Evolutionary conservation across 2,329 filamentous ascomycete species (phyloP).

Genomic region (Curvularia spicifera): DNA sequence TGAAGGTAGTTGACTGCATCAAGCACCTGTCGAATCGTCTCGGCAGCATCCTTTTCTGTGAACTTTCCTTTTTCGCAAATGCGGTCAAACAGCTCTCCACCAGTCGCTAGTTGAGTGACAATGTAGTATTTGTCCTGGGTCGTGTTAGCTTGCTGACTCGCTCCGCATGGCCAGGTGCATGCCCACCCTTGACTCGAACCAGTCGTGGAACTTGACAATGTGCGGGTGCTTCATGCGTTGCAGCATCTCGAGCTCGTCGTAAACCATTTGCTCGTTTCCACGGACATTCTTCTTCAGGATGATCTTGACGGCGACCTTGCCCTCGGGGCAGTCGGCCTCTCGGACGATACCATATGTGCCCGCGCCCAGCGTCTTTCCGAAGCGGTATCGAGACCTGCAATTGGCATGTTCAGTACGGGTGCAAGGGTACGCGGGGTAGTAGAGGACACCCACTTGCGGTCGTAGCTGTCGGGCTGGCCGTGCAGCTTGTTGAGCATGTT

Average conservation of each 20-base stretch:
- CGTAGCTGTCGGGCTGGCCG: conserved; percentile 96
- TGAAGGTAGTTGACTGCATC: conserved; percentile 94
- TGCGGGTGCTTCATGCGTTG: conserved; percentile 90
- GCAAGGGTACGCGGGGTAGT: conserved; percentile 24
- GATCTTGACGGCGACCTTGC: conserved; percentile 96
- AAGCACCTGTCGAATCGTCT: conserved; percentile 93
- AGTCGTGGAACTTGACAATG: conserved; percentile 97
- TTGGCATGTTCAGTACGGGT: conserved; percentile 39
- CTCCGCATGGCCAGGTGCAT: not conserved
- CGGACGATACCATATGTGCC: conserved; percentile 98
- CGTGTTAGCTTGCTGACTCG: conserved; percentile 24
- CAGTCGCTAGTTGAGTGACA: conserved; percentile 92
- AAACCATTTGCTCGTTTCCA: conserved; percentile 98
- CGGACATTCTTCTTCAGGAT: conserved; percentile 99
- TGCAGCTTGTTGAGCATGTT: conserved; percentile 95
- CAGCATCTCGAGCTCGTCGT: conserved; percentile 94
- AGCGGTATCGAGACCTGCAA: conserved; percentile 80
- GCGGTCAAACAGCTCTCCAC: conserved; percentile 95
- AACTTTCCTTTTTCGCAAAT: conserved; percentile 98
- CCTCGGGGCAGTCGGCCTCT: conserved; percentile 83
- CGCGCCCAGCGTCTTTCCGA: conserved; percentile 91
- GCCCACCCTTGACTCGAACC: conserved; percentile 95
- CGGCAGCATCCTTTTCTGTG: conserved; percentile 95
- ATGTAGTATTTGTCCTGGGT: conserved; percentile 98
- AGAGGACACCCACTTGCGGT: conserved; percentile 78